Conservation (phyloP, 495 filamentous ascomycete species). For the Extremus antarcticus region DNA sequence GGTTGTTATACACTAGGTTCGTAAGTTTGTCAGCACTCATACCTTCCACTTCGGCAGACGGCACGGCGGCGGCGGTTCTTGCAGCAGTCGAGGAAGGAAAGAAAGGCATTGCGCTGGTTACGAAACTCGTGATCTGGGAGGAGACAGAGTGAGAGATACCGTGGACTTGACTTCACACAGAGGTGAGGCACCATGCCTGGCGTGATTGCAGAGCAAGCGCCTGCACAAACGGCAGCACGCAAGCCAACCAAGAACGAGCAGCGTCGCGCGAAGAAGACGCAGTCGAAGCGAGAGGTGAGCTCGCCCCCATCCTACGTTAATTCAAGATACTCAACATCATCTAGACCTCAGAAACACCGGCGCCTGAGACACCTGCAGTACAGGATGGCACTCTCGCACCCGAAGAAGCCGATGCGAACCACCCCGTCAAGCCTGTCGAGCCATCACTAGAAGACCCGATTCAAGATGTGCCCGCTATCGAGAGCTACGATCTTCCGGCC, state of each 20-base stretch:
- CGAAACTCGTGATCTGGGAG: neutral
- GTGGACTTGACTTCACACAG: neutral
- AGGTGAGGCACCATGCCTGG: conserved; percentile 17
- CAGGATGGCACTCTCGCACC: conserved; percentile 15
- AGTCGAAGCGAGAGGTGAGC: conserved; percentile 19
- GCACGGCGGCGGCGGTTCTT: too few species aligned
- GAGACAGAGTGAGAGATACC: too few species aligned
- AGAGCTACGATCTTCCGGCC: conserved; percentile 32
- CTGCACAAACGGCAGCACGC: conserved; percentile 10
- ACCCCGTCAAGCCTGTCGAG: conserved; percentile 3
- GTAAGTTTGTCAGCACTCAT: too few species aligned
- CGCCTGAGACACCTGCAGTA: conserved; percentile 24
- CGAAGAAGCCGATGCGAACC: conserved; percentile 12
- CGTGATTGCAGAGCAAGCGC: conserved; percentile 12
- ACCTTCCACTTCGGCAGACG: too few species aligned
- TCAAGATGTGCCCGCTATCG: conserved; percentile 23
- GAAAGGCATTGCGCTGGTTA: neutral
- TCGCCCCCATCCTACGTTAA: neutral
- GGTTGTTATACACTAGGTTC: too few species aligned
- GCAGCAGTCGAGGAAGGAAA: too few species aligned
- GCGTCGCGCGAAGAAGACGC: conserved; percentile 25
- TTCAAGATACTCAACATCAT: neutral
- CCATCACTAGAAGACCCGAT: conserved; percentile 23
- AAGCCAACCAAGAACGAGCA: conserved; percentile 26
- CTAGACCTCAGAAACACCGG: conserved; percentile 17